phyloP scores from a whole-genome alignment of 2,329 filamentous ascomycete genomes.

The Aspergillus sp. region DNA sequence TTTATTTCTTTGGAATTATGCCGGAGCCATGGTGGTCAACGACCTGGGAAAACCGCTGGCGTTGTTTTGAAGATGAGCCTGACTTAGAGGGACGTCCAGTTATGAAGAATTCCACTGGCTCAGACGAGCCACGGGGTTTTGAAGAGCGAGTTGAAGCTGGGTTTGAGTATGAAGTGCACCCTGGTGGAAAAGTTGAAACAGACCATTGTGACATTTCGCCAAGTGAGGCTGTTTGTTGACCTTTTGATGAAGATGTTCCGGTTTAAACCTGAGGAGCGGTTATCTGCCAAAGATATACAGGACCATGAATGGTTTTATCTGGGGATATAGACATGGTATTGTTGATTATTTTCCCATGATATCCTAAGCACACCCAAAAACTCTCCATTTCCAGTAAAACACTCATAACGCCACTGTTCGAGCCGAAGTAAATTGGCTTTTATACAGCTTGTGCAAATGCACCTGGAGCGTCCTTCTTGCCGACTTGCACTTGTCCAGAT shows the following conservation, averaged over 20 bases:
- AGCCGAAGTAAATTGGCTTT: no score
- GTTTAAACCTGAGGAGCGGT: not conserved
- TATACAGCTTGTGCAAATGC: no score
- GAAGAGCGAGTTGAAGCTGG: not conserved
- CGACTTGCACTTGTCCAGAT: not conserved
- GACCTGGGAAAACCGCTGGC: not conserved
- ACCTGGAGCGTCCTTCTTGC: no score
- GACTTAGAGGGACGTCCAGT: conserved; percentile 8
- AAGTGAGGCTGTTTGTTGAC: not conserved
- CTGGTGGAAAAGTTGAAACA: no score
- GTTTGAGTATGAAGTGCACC: no score
- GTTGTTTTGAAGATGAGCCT: not conserved
- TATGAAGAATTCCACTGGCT: not conserved
- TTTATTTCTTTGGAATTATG: not conserved
- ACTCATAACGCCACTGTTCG: no score
- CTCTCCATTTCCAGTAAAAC: no score
- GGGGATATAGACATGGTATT: no score
- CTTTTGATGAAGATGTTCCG: conserved; percentile 3
- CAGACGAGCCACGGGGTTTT: not conserved
- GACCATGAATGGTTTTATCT: no score
- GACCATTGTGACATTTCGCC: no score
- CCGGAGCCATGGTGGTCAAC: conserved; percentile 1
- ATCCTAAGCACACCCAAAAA: no score
- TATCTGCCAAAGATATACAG: not conserved
- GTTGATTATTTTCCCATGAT: no score